Base-by-base conservation (phyloP, 805 yeast genomes). In the Geotrichum ghanense region DNA sequence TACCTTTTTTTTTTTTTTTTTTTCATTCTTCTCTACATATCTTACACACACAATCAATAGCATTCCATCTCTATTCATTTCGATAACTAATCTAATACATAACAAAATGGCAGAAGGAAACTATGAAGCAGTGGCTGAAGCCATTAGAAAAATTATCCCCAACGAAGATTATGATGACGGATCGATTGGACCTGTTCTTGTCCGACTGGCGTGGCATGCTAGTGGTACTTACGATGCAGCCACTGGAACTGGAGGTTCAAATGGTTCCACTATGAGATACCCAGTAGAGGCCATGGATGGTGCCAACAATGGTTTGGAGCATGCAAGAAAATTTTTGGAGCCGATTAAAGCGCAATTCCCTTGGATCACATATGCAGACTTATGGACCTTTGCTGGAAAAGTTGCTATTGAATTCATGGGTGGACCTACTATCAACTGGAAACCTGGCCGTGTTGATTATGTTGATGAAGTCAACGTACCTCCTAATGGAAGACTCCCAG, bases 181-280 rank as follows among this genome's bases (percentile, higher is more conserved):
- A 3, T 75, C 81, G 3, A 77, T 80, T 22, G 81, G 89, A 1
- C 95, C 95, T 7, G 77, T 81, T 14, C 67, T 86, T 37, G 77
- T 86, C 21, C 76, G 95, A 56, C 71, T 84, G 47, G 83, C 95
- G 22, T 86, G 95, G 95, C 95, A 86, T 61, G 75, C 81, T 27
- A 75, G 85, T 48, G 95, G 94, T 27, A 83, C 92, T 17, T 87
- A 71, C 63, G 86, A 84, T 56, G 68, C 67, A 53, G 60, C 63
- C n/a, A 65, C 68, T 19, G 69, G 73, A 42, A 62, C 79, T 1
- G 71, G 72, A 14, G 79, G 80, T 5, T 72, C 79, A 41, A 73
- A 67, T 56, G 79, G 77, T 22, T 71, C 76, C 42, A 75, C 80
- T 20, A 74, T 76, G 78, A 59, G 76, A 47, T 73, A 56, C 56